Evolutionary conservation across 345 rosid genomes (phyloP).

Genomic region (Firmiana major): DNA sequence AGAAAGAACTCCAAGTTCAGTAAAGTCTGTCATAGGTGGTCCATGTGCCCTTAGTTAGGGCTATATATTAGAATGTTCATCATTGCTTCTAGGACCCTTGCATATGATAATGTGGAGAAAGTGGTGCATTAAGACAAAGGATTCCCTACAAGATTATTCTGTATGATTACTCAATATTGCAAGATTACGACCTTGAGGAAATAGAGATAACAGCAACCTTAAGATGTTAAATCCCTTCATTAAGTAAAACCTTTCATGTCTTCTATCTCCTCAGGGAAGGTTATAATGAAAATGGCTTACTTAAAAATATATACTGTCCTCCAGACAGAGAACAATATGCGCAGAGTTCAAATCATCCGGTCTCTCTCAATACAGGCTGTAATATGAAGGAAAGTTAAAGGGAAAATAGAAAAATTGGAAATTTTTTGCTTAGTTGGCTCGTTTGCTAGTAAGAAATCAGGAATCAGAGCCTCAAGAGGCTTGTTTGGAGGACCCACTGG

Average conservation of each 20-base stretch:
- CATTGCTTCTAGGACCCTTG: neutral
- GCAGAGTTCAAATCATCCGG: neutral
- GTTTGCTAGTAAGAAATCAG: neutral
- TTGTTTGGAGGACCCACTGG: neutral
- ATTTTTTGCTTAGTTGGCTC: neutral
- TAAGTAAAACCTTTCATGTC: too few species aligned
- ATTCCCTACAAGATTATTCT: neutral
- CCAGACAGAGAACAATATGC: neutral
- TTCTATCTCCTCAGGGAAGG: too few species aligned
- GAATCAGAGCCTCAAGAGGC: neutral
- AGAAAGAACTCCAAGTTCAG: neutral
- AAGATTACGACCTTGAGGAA: neutral
- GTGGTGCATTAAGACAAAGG: neutral
- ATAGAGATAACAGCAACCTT: neutral
- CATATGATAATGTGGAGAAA: neutral
- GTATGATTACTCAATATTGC: neutral
- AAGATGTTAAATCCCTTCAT: too few species aligned
- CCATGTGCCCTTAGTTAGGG: neutral
- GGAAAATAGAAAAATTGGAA: neutral
- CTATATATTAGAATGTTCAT: neutral
- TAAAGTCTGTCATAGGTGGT: neutral
- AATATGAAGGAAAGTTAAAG: neutral
- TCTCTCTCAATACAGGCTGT: constrained; percentile 1
- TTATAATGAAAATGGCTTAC: neutral
- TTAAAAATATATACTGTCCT: neutral